These are phyloP conservation scores for Metschnikowia continentalis DNA, from an alignment of 805 yeast species.

Conservation along the genomic window DNA sequence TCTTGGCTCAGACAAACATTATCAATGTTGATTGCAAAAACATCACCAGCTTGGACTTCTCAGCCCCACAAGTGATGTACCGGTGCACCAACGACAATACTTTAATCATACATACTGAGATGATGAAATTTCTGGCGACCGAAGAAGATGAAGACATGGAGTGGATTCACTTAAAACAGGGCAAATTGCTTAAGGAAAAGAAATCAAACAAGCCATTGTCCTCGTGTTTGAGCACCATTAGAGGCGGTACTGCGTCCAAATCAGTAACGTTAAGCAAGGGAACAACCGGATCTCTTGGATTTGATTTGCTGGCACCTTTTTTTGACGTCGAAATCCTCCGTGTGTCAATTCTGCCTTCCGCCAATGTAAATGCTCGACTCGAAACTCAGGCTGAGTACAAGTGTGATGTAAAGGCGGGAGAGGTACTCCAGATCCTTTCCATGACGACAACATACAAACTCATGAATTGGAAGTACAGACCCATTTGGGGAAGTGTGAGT, in stretches of 20 bases:
- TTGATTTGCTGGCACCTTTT: neutral
- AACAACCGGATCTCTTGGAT: neutral
- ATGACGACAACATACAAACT: conserved; percentile 3
- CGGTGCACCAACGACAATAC: conserved; percentile 2
- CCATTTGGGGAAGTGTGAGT: neutral
- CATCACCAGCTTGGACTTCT: neutral
- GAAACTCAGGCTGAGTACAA: conserved; percentile 11
- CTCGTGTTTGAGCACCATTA: conserved; percentile 4
- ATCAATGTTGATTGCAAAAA: neutral
- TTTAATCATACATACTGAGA: conserved; percentile 3
- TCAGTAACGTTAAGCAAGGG: conserved; percentile 3
- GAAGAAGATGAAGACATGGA: neutral
- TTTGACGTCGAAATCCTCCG: conserved; percentile 2
- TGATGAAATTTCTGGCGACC: neutral
- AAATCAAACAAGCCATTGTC: conserved; percentile 4
- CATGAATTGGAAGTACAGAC: conserved; percentile 8
- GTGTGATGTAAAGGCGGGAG: conserved; percentile 8
- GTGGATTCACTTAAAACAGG: conserved; percentile 13
- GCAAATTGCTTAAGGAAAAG: neutral
- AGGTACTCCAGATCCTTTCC: conserved; percentile 9
- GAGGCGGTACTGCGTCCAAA: conserved; percentile 9
- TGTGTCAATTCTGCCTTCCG: neutral
- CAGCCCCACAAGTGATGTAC: neutral
- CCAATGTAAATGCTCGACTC: neutral
- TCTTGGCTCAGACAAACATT: neutral